Evolutionary conservation across 2,329 filamentous ascomycete species (phyloP).

Genomic region (Falciphora oryzae): DNA sequence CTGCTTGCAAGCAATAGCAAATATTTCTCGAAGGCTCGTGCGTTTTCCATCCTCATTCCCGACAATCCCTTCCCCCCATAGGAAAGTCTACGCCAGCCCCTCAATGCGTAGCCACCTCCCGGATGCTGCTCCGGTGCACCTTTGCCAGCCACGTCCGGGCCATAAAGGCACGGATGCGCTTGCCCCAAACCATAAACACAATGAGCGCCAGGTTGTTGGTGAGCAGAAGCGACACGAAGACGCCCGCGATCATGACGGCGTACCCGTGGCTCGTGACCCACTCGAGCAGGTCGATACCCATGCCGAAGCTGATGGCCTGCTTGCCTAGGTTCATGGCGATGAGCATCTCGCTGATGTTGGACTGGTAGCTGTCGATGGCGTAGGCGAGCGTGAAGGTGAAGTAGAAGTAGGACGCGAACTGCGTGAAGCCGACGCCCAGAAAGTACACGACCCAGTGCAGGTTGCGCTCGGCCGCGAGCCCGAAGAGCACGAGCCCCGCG

Average conservation of each 20-base stretch:
- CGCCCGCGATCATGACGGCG: slow-evolving; percentile 43
- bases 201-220: slow-evolving; percentile 42
- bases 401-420: slow-evolving; percentile 47
- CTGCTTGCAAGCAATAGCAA: background rate
- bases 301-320: slow-evolving; percentile 48
- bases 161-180: slow-evolving; percentile 40
- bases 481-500: slow-evolving; percentile 37
- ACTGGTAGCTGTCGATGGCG: slow-evolving; percentile 52
- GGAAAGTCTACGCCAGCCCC: background rate
- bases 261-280: slow-evolving; percentile 46
- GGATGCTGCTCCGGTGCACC: slow-evolving; percentile 33
- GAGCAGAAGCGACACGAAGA: slow-evolving; percentile 41
- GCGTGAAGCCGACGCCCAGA: slow-evolving; percentile 40
- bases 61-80: too few species aligned
- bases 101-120: slow-evolving; percentile 25
- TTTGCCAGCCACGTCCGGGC: slow-evolving; percentile 40
- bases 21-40: background rate
- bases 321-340: slow-evolving; percentile 55
- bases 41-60: background rate
- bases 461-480: slow-evolving; percentile 30
- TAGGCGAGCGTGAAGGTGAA: slow-evolving; percentile 56
- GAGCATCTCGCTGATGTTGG: slow-evolving; percentile 57
- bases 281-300: slow-evolving; percentile 43
- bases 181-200: slow-evolving; percentile 45
- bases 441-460: slow-evolving; percentile 43